A percentile compares a stretch with the other conserved stretches of the same genome.
These are phyloP conservation scores for Metschnikowia bowlesiae DNA, from an alignment of 805 yeast species.

Conservation along the genomic window DNA sequence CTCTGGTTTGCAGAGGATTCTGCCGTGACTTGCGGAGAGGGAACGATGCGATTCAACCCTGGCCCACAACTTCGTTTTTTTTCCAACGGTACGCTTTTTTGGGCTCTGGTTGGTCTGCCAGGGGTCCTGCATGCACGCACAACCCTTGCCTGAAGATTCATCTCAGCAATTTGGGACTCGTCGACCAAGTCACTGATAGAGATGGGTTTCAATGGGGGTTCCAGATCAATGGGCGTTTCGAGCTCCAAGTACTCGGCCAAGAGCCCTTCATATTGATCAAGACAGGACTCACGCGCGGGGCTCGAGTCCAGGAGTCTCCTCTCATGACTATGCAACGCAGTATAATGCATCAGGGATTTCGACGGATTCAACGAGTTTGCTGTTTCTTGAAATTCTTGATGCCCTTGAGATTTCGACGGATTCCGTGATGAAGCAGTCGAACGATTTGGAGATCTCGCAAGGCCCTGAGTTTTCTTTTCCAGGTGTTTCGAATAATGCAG, in stretches of 20 bases:
- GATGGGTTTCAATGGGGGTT: not conserved
- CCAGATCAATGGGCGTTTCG: not conserved
- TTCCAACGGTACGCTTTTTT: not conserved
- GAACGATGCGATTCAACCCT: not conserved
- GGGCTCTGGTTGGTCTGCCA: not conserved
- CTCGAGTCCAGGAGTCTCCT: too few species aligned
- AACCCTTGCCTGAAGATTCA: not conserved
- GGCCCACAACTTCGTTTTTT: not conserved
- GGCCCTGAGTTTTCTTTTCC: too few species aligned
- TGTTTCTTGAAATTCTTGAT: too few species aligned
- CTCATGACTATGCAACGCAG: too few species aligned
- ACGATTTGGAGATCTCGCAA: too few species aligned
- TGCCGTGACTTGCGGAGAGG: not conserved
- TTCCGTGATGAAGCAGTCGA: not conserved
- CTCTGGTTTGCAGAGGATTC: not conserved
- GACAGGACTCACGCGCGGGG: not conserved
- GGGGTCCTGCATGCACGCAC: constrained; percentile 1
- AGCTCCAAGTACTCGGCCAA: not conserved
- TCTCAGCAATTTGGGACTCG: not conserved
- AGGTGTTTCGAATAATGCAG: too few species aligned
- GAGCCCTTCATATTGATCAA: not conserved
- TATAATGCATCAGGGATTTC: too few species aligned
- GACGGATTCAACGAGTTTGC: not conserved
- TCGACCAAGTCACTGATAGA: not conserved
- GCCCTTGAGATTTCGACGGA: too few species aligned